These are phyloP conservation scores for Vanilla planifolia DNA, from an alignment of 106 monocot genomes.

Conservation along the genomic window DNA sequence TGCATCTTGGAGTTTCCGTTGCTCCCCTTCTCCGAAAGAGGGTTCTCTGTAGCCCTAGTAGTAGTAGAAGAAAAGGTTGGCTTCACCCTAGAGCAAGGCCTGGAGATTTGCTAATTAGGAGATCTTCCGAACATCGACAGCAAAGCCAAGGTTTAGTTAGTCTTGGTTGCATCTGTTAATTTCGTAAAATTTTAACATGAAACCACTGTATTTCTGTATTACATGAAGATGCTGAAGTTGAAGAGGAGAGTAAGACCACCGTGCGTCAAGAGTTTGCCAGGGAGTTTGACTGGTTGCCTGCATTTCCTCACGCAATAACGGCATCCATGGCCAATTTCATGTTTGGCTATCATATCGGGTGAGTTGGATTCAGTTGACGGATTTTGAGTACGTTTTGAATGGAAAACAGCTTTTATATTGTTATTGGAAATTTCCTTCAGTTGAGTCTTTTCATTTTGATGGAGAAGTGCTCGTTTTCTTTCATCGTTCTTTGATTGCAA, in stretches of 20 bases:
- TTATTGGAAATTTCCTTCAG: neutral
- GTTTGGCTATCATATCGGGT: conserved; percentile 93
- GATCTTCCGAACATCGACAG: neutral
- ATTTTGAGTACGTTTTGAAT: neutral
- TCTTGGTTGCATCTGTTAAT: neutral
- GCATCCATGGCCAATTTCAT: conserved; percentile 88
- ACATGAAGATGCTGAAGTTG: neutral
- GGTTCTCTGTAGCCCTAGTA: neutral
- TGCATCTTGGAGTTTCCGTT: neutral
- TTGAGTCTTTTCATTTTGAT: neutral
- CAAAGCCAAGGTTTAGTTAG: neutral
- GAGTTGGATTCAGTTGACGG: conserved; percentile 6
- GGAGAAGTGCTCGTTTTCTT: too few species aligned
- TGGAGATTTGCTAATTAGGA: neutral
- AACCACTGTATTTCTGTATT: neutral
- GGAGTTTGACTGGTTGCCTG: conserved; percentile 68
- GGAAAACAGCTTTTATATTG: neutral
- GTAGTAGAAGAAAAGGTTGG: neutral
- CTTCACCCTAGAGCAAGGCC: neutral
- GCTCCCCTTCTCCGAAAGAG: neutral
- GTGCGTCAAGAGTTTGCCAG: conserved; percentile 2
- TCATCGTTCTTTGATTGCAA: too few species aligned
- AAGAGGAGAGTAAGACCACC: neutral
- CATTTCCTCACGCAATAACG: conserved; percentile 68
- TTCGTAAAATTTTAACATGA: neutral